Evolutionary conservation across 2,329 filamentous ascomycete genomes (phyloP), one percentile per base, ranked within the genome.

Genomic region (Colletotrichum noveboracense): DNA sequence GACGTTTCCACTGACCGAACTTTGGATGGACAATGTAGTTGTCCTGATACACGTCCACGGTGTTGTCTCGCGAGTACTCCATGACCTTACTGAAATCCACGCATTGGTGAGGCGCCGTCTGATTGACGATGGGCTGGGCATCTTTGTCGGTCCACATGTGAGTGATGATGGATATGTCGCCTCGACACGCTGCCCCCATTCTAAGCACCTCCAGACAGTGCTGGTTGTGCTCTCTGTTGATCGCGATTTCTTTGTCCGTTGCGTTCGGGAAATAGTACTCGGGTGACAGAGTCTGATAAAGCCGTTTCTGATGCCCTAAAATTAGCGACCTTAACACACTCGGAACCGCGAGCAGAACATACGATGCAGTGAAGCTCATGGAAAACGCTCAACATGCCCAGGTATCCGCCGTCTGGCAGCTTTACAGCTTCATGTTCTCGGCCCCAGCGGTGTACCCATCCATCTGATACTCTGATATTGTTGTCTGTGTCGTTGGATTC

Each of bases 91-190:
- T 30, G 30, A 76, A 76, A 26, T 75, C 38, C 13, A 76, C 14
- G n/a, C 74, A 76, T 18, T 76, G 74, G 14, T 76, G 74, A 7
- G 74, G 74, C 30, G 74, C 74, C 9, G 74, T 76, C 24, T 76
- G 74, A 30, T 76, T 76, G 28, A 76, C 74, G 24, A 76, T 76
- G 9, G 71, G 74, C 12, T 74, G 71, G 14, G 74, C 66, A 26
- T 76, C 71, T 24, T 75, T 71, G 34, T 76, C 74, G n/a, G 71
- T 71, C 74, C 74, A 76, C 74, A 76, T 76, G 36, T 76, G 74
- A 6, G 74, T 76, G 36, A 76, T 75, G 55, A 76, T 76, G 34
- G 74, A 76, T 30, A 76, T 58, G 18, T 76, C 74, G 9, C 74
- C 74, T 8, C 74, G 74, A 24, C 74, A 76, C 2, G 71, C 52